Percentiles rank a stretch among this genome's conserved stretches.
Conservation (phyloP, 2,329 filamentous ascomycete genomes). For the Fusarium continuum region DNA sequence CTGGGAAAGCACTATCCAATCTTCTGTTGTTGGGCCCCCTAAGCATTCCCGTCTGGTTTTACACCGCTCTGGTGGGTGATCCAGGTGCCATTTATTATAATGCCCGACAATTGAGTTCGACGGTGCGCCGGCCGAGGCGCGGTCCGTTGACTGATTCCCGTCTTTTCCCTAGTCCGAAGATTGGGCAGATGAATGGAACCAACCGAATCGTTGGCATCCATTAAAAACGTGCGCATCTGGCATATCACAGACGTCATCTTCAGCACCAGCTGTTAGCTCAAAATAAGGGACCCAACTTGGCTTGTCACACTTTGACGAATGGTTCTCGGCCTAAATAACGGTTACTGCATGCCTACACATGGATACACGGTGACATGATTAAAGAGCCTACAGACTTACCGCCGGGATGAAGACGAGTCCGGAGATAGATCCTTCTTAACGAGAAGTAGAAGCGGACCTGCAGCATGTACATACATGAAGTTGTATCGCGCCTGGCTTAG, state of each 20-base stretch:
- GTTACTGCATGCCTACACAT: not conserved
- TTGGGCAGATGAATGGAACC: constrained; percentile 36
- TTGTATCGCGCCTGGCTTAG: constrained; percentile 31
- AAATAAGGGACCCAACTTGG: constrained; percentile 1
- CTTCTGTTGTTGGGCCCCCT: not conserved
- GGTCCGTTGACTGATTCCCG: constrained; percentile 44
- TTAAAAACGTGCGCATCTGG: constrained; percentile 24
- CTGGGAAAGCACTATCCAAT: not conserved
- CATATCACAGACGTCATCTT: constrained; percentile 28
- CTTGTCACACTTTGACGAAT: constrained; percentile 4
- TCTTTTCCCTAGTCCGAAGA: constrained; percentile 43
- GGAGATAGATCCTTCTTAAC: constrained; percentile 9
- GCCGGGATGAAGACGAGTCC: constrained; percentile 1
- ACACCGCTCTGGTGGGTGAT: constrained; percentile 30
- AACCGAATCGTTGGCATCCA: constrained; percentile 33
- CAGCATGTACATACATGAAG: constrained; percentile 42
- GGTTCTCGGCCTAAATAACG: not conserved
- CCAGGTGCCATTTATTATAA: constrained; percentile 20
- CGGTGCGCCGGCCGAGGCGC: constrained; percentile 42
- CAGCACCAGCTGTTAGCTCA: constrained; percentile 10
- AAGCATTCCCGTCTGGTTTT: constrained; percentile 4
- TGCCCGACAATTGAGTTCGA: constrained; percentile 41
- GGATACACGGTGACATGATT: not conserved
- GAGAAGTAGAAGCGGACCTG: constrained; percentile 29
- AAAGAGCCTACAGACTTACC: constrained; percentile 4